phyloP scores from a whole-genome alignment of 75 land plant species.

The Azolla pinnata region DNA sequence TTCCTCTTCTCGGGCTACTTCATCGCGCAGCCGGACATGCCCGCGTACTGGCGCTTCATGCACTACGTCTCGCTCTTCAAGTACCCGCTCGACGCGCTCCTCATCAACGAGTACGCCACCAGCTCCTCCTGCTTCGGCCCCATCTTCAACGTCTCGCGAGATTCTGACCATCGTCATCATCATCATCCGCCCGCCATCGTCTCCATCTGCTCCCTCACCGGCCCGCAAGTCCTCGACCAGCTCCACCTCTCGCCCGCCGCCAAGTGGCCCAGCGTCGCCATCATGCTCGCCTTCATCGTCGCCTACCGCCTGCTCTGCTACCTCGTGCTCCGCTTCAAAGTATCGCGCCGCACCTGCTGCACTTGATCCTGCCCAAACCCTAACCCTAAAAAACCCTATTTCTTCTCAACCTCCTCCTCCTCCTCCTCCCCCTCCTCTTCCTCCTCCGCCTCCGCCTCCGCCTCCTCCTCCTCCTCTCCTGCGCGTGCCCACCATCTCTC shows the following conservation, averaged over 20 bases:
- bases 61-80: conserved; percentile 82
- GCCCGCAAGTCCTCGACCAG: conserved; percentile 43
- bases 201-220: conserved; percentile 45
- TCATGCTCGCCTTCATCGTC: conserved; percentile 59
- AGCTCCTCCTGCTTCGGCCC: no score
- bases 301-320: conserved; percentile 62
- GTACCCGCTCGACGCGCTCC: conserved; percentile 69
- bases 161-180: conserved; percentile 6
- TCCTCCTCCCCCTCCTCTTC: no score
- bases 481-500: no score
- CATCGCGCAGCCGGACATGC: conserved; percentile 64
- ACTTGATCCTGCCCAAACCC: no score
- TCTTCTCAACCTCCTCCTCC: no score
- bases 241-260: conserved; percentile 38
- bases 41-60: conserved; percentile 81
- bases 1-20: conserved; percentile 96
- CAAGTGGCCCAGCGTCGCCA: conserved; percentile 67
- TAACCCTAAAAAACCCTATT: no score
- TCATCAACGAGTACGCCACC: conserved; percentile 77
- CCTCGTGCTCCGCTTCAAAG: conserved; percentile 36
- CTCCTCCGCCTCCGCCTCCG: no score
- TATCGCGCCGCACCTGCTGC: background rate
- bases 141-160: conserved; percentile 30
- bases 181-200: conserved; percentile 9
- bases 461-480: no score